A percentile compares a stretch with the other conserved stretches of the same genome.
Evolutionary conservation across 2,329 filamentous ascomycete species (phyloP).

Genomic region (Corniculantispora saksenae): DNA sequence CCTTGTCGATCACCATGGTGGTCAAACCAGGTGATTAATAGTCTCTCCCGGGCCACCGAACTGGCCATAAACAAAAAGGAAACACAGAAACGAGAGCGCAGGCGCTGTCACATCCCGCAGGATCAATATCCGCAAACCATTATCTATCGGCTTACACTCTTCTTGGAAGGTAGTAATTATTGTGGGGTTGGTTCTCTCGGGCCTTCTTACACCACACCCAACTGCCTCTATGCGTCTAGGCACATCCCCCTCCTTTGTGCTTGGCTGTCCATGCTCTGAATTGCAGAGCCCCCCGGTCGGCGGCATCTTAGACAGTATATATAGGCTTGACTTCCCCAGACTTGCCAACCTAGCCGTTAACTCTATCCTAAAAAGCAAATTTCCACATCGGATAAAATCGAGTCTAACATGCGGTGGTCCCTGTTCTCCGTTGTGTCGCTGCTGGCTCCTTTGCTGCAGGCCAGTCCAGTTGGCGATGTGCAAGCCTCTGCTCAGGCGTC

Average conservation of each 20-base stretch:
- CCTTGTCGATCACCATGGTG: neutral
- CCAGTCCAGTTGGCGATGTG: slow-evolving; percentile 13
- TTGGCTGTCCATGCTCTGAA: neutral
- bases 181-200: slow-evolving; percentile 8
- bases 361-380: neutral
- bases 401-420: slow-evolving; percentile 10
- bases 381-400: neutral
- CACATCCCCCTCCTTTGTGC: neutral
- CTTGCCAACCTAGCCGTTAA: neutral
- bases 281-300: neutral
- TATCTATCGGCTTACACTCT: slow-evolving; percentile 10
- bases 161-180: slow-evolving; percentile 14
- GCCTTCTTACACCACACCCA: slow-evolving; percentile 1
- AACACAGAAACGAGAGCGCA: neutral
- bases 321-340: neutral
- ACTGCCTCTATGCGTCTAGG: neutral
- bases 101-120: neutral
- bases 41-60: neutral
- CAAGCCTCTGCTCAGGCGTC: neutral
- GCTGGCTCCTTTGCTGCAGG: slow-evolving; percentile 12
- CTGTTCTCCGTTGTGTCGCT: slow-evolving; percentile 10
- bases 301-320: neutral
- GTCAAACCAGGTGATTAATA: neutral
- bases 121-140: neutral
- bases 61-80: neutral